Evolutionary conservation across 768 basidiomycete genomes (phyloP).

Genomic region (Heimioporus sp.): DNA sequence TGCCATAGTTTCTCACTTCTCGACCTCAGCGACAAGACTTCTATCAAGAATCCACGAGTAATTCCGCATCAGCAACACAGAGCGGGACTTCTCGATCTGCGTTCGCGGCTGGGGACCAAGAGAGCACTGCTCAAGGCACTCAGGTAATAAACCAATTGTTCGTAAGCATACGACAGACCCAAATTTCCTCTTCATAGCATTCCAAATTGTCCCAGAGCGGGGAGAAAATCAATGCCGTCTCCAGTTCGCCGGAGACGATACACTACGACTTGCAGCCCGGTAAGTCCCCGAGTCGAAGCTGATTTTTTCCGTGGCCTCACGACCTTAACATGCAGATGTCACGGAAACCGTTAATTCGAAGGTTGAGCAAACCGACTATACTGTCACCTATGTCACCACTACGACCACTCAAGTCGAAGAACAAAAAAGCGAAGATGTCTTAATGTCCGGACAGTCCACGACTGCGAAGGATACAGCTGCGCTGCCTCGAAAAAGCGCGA

Average conservation of each 20-base stretch:
- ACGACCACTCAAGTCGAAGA: neutral
- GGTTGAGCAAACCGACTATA: neutral
- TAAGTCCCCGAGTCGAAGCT: neutral
- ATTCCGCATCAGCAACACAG: neutral
- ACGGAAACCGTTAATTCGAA: neutral
- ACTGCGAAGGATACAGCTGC: neutral
- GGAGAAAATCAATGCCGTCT: neutral
- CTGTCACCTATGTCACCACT: neutral
- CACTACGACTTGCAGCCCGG: neutral
- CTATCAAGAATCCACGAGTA: neutral
- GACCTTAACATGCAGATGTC: neutral
- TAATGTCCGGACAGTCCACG: neutral
- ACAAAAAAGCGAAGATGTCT: neutral
- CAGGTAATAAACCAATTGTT: neutral
- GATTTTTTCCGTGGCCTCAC: neutral
- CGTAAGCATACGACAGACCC: neutral
- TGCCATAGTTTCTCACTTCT: neutral
- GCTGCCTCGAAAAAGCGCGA: neutral
- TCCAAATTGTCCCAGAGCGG: neutral
- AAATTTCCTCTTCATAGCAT: neutral
- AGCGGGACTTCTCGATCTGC: neutral
- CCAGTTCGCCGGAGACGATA: neutral
- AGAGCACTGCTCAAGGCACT: neutral
- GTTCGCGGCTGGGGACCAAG: neutral
- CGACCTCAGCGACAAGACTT: neutral